Base-by-base conservation (phyloP, 1,284 basidiomycete species). In the Tylopilus sp. region DNA sequence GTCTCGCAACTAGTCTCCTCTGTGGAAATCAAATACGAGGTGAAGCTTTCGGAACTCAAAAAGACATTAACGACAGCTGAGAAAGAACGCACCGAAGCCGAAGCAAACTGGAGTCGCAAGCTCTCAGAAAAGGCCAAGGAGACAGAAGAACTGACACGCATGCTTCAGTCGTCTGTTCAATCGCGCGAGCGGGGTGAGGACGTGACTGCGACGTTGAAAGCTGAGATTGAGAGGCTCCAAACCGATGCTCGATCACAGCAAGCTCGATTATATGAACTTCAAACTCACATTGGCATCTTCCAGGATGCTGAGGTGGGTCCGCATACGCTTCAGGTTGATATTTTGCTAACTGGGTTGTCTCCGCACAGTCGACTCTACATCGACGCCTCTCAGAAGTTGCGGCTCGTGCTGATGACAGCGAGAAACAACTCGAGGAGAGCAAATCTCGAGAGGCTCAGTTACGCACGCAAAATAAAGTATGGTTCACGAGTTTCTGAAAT, bases 21-120 rank as follows among this genome's bases (percentile, higher is more conserved):
- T 25, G 76, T 85, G 0, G 90, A 95, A 66, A 72, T 77, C 29
- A 86, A 85, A 63, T 86, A 90, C 56, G 90, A 93, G 59, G 66
- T 77, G 2, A 87, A 81, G 55, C 67, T 96, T 6, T 72, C 79
- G 1, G 89, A 92, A 54, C 68, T 94, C 52, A 79, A 78, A 49
- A 71, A 75, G 51, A 77, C 78, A 40, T 62, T 90, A 16, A 58
- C 68, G 10, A 70, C 71, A 16, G 64, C 79, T 19, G 89, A 92
- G 67, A 79, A 76, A 58, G 91, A 93, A 62, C 75, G 88, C 26
- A 81, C 77, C 46, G 89, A 91, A 49, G 79, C 79, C 26, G 93
- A 97, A 57, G 83, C 86, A 33, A 86, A 90, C 55, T 93, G 92
- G 89, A 88, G 86, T 59, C 76, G 76, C 51, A 93, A 86, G 59